phyloP scores from a whole-genome alignment of 1,284 basidiomycete species.

The Sporisorium reilianum region DNA sequence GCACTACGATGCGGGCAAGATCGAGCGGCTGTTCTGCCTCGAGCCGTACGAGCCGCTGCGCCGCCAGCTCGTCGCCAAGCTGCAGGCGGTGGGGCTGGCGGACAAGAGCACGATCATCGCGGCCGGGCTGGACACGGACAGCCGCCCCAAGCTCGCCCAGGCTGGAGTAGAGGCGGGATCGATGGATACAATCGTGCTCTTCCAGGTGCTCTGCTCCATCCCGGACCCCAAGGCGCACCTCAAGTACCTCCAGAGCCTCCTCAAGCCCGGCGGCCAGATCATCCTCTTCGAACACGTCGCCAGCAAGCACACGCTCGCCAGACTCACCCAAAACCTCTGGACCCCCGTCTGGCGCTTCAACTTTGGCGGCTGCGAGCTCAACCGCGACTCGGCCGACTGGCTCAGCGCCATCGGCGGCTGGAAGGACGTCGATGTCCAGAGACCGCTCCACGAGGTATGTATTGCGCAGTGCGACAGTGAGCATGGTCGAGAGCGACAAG shows the following conservation, averaged over 20 bases:
- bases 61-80: conserved; percentile 19
- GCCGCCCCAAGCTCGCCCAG: conserved; percentile 14
- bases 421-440: conserved; percentile 46
- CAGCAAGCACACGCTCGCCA: conserved; percentile 33
- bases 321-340: conserved; percentile 39
- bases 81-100: conserved; percentile 14
- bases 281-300: conserved; percentile 60
- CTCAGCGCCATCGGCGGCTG: conserved; percentile 48
- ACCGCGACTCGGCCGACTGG: conserved; percentile 43
- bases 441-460: conserved; percentile 28
- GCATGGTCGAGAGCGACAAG: not conserved
- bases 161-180: conserved; percentile 33
- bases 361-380: conserved; percentile 49
- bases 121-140: conserved; percentile 24
- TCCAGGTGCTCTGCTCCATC: conserved; percentile 61
- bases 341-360: conserved; percentile 45
- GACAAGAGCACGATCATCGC: conserved; percentile 46
- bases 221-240: conserved; percentile 52
- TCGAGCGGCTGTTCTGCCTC: conserved; percentile 39
- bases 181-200: conserved; percentile 59
- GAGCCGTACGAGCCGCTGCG: conserved; percentile 53
- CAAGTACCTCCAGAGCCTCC: conserved; percentile 39
- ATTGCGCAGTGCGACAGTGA: too few relatives aligned
- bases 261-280: conserved; percentile 57
- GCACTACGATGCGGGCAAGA: conserved; percentile 49